A percentile compares a stretch with the other conserved stretches of the same genome.
phyloP scores from a whole-genome alignment of 2,329 filamentous ascomycete species.

The Lachnellula arida region DNA sequence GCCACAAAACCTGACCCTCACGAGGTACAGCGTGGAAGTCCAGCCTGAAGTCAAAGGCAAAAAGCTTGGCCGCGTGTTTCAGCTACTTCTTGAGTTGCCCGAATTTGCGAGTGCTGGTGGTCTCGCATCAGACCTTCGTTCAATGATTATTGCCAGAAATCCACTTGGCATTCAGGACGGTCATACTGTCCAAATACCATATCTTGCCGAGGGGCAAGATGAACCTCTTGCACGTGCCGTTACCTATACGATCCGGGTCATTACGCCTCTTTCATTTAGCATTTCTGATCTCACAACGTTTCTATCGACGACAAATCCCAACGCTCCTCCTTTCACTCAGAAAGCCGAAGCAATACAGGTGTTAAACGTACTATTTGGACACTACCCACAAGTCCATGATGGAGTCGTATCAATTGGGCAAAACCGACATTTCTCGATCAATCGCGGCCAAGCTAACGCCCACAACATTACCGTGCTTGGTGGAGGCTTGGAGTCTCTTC shows the following conservation, averaged over 20 bases:
- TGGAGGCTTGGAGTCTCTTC: slow-evolving; percentile 49
- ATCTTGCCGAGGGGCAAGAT: slow-evolving; percentile 26
- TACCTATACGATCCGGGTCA: slow-evolving; percentile 19
- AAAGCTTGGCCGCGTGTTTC: slow-evolving; percentile 27
- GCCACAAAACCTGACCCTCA: slow-evolving; percentile 20
- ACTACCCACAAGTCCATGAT: slow-evolving; percentile 36
- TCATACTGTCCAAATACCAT: slow-evolving; percentile 18
- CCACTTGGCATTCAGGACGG: slow-evolving; percentile 17
- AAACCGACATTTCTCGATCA: slow-evolving; percentile 48
- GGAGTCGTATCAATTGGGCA: slow-evolving; percentile 43
- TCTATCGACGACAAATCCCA: slow-evolving; percentile 13
- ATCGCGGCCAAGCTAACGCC: slow-evolving; percentile 21
- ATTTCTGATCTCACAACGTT: slow-evolving; percentile 18
- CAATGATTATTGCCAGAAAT: slow-evolving; percentile 23
- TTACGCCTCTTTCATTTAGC: slow-evolving; percentile 18
- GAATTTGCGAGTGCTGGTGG: slow-evolving; percentile 16
- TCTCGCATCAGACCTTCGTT: slow-evolving; percentile 27
- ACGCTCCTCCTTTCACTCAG: slow-evolving; percentile 17
- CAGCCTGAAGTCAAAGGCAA: slow-evolving; percentile 22
- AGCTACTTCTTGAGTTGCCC: slow-evolving; percentile 29
- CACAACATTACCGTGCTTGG: slow-evolving; percentile 37
- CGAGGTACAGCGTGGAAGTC: slow-evolving; percentile 29
- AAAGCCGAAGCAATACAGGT: slow-evolving; percentile 51
- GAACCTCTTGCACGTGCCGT: slow-evolving; percentile 16
- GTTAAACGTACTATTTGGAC: slow-evolving; percentile 53